Conservation (phyloP, 2,329 filamentous ascomycete species). For the Diaporthe longicolla region DNA sequence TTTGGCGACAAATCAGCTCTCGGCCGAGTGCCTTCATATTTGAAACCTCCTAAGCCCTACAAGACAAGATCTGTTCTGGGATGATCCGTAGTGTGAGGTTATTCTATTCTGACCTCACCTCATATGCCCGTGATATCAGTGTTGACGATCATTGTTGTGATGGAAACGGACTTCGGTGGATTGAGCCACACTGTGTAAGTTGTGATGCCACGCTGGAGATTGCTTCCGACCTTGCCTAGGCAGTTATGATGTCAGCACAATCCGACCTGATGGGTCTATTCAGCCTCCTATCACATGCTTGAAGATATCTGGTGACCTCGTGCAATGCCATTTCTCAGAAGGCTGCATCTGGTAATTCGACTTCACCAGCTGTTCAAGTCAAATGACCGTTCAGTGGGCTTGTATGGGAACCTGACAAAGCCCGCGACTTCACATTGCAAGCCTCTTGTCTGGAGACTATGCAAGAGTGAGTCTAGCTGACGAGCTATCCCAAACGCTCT, state of each 20-base stretch:
- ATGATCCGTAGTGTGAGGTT: neutral
- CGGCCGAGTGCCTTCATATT: slow-evolving; percentile 25
- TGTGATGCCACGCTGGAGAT: neutral
- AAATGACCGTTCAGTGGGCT: too few species aligned
- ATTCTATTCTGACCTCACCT: neutral
- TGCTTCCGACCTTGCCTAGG: neutral
- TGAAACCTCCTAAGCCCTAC: slow-evolving; percentile 32
- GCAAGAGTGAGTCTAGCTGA: neutral
- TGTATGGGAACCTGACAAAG: neutral
- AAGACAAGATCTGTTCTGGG: slow-evolving; percentile 1
- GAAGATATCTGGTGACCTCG: neutral
- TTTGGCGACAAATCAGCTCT: neutral
- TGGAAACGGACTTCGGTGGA: neutral
- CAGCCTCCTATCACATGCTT: neutral
- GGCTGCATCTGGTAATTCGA: too few species aligned
- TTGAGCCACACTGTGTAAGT: neutral
- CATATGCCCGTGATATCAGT: neutral
- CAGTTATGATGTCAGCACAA: neutral
- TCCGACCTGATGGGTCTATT: neutral
- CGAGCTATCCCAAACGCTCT: too few species aligned
- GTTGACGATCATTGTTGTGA: neutral
- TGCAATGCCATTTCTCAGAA: neutral
- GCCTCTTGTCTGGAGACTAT: too few species aligned
- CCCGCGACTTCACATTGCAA: neutral
- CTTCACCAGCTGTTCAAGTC: neutral